Percentiles rank a stretch among this genome's conserved stretches.
phyloP scores from a whole-genome alignment of 768 basidiomycete genomes.

The Podaxis sp. region DNA sequence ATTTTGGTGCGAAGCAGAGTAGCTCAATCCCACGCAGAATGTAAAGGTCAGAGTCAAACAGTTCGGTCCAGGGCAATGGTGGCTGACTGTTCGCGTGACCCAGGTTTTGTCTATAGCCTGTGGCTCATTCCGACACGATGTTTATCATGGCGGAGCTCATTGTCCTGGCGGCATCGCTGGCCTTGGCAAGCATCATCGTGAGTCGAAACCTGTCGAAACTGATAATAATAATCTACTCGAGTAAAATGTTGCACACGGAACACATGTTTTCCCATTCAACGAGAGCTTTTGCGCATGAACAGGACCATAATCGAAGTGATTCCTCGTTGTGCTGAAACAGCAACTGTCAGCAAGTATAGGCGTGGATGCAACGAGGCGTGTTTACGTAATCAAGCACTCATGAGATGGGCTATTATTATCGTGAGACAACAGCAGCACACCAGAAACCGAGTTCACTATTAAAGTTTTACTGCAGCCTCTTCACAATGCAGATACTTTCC shows the following conservation, averaged over 20 bases:
- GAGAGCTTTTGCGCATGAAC: neutral
- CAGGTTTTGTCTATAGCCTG: too few species aligned
- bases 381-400: constrained; percentile 17
- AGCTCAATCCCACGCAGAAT: neutral
- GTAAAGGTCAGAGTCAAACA: neutral
- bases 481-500: constrained; percentile 6
- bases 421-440: neutral
- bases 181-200: neutral
- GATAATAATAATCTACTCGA: neutral
- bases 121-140: too few species aligned
- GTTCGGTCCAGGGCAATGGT: neutral
- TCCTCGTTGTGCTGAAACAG: constrained; percentile 7
- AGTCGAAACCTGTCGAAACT: neutral
- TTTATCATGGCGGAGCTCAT: neutral
- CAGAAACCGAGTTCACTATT: constrained; percentile 15
- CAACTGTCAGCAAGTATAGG: neutral
- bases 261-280: neutral
- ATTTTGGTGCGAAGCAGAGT: neutral
- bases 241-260: neutral
- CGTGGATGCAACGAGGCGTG: constrained; percentile 22
- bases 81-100: too few species aligned
- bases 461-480: constrained; percentile 1
- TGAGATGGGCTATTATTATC: constrained; percentile 2
- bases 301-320: constrained; percentile 10
- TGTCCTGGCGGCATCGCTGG: neutral